These are phyloP conservation scores for Grifola frondosa DNA, from an alignment of 1,284 basidiomycete species.

Conservation along the genomic window DNA sequence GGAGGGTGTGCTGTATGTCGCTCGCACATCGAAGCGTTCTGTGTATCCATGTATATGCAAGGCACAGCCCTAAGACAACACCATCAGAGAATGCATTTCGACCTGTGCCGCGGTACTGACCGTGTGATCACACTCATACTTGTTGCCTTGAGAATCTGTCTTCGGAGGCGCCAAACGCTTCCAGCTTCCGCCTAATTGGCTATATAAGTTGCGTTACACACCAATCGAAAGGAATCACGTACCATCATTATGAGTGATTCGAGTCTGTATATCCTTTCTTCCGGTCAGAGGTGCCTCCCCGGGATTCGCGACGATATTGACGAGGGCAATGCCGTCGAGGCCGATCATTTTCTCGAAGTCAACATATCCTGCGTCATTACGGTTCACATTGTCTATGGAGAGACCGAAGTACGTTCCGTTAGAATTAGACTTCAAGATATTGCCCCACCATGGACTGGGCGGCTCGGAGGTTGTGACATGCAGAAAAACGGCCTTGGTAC, in stretches of 20 bases:
- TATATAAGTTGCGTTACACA: neutral
- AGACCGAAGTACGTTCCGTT: slow-evolving; percentile 96
- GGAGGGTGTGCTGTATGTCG: slow-evolving; percentile 91
- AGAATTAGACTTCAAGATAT: slow-evolving; percentile 94
- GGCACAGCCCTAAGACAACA: slow-evolving; percentile 62
- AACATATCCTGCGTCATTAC: slow-evolving; percentile 84
- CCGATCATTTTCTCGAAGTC: slow-evolving; percentile 99
- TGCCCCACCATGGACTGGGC: slow-evolving; percentile 81
- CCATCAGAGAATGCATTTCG: neutral
- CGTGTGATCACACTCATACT: slow-evolving; percentile 73
- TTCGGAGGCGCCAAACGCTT: slow-evolving; percentile 76
- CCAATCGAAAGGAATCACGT: slow-evolving; percentile 14
- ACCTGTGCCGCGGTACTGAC: slow-evolving; percentile 51
- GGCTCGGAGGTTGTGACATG: slow-evolving; percentile 90
- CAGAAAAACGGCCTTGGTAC: slow-evolving; percentile 90
- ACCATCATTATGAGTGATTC: slow-evolving; percentile 98
- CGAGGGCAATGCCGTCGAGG: slow-evolving; percentile 91
- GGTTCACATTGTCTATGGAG: slow-evolving; percentile 86
- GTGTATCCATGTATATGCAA: slow-evolving; percentile 97
- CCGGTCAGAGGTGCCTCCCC: slow-evolving; percentile 73
- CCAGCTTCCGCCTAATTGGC: slow-evolving; percentile 79
- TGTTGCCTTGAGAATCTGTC: slow-evolving; percentile 73
- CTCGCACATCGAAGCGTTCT: slow-evolving; percentile 84
- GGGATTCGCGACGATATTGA: slow-evolving; percentile 88
- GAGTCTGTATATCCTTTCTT: slow-evolving; percentile 77